Base-by-base conservation (phyloP, 768 basidiomycete species). In the Mycena alexandri region DNA sequence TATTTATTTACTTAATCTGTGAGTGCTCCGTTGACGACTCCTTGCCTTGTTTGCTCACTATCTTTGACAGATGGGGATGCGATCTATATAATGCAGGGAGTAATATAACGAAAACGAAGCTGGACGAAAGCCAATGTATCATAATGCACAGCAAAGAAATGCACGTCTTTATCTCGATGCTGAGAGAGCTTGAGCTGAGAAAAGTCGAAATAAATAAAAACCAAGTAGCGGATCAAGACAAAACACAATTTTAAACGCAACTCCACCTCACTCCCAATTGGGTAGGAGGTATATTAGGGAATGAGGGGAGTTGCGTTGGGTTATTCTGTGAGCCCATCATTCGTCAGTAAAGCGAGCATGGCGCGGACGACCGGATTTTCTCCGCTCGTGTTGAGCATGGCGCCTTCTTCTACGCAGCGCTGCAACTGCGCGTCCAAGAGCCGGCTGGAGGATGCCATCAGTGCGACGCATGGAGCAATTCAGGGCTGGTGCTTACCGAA, bases 381-480 rank as follows among this genome's bases (percentile, higher is more conserved):
- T 34, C 80, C 78, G n/a, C 81, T 79, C 36, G 84, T 72, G 33
- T 80, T 80, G 17, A 83, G 73, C 68, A 81, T 72, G 0, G 74
- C 70, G 5, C 86, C 87, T 17, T 83, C 80, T 69, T 91, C 89
- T 22, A 93, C 82, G 71, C 85, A 84, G 38, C 80, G 82, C 60
- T 83, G 78, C n/a, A 93, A 78, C 73, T 90, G 86, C 16, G 80
- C 83, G 69, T 91, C 90, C 19, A 93, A 78, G 29, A 92, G 77
- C 36, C 85, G 82, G 46, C 90, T 88, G 43, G 13, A 29, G n/a
- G 6, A 53, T 19, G 44, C 43, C 34, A 19, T 63, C 36, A 19
- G 21, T 33, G 47, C 44, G 10, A 6, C 38, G 8, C 22, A 29
- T 21, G 24, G 19, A 19, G n/a, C 13, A 13, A 43, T 36, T 24